Evolutionary conservation across 495 filamentous ascomycete genomes (phyloP).

Genomic region (Massariosphaeria phaeospora): DNA sequence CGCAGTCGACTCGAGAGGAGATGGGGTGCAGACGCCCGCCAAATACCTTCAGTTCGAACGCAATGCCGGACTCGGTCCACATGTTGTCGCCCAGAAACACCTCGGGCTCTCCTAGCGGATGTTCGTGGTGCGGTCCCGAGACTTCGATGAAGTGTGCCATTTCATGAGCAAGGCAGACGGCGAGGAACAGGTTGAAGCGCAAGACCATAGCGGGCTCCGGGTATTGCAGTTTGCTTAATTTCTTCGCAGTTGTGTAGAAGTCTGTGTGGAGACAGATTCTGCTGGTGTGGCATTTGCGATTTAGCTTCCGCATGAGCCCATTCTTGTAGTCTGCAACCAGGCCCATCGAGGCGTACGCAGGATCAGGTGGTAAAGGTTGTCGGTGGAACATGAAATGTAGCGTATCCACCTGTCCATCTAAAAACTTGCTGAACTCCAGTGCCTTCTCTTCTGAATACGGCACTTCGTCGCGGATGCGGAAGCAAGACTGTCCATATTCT

Average conservation of each 20-base stretch:
- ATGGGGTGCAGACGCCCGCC: constrained; percentile 35
- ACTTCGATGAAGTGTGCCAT: constrained; percentile 37
- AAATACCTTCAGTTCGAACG: constrained; percentile 35
- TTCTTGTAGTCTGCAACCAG: constrained; percentile 34
- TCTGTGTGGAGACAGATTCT: constrained; percentile 34
- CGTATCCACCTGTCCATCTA: constrained; percentile 25
- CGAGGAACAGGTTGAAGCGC: constrained; percentile 36
- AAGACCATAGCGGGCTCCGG: constrained; percentile 36
- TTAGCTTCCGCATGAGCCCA: constrained; percentile 24
- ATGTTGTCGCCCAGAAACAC: constrained; percentile 34
- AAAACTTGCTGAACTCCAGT: constrained; percentile 23
- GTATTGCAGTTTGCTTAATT: constrained; percentile 31
- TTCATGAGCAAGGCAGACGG: constrained; percentile 33
- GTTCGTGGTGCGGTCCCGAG: constrained; percentile 31
- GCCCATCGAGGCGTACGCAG: constrained; percentile 32
- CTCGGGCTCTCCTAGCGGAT: constrained; percentile 26
- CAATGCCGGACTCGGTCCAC: constrained; percentile 34
- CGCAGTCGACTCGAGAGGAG: constrained; percentile 31
- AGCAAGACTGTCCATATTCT: constrained; percentile 26
- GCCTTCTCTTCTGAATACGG: constrained; percentile 21
- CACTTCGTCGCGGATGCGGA: constrained; percentile 28
- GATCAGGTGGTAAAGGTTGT: constrained; percentile 25
- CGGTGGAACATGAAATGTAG: constrained; percentile 35
- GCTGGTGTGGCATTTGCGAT: constrained; percentile 31
- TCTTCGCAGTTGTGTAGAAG: constrained; percentile 37